Percentiles rank a stretch among this genome's conserved stretches.
phyloP scores from a whole-genome alignment of 768 basidiomycete species.

The Phanerochaete sordida region DNA sequence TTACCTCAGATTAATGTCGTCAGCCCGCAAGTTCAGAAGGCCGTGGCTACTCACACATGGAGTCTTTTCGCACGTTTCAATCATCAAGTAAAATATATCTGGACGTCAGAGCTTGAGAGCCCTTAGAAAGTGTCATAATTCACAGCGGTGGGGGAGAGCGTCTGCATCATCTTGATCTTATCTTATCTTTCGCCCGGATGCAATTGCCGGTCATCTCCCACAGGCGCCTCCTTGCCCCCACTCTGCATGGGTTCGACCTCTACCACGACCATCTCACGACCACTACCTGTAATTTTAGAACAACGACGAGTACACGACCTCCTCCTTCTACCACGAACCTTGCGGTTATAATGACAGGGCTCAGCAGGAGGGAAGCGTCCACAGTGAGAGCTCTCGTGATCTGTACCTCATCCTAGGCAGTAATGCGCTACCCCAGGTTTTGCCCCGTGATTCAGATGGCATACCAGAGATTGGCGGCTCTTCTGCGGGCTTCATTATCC shows the following conservation, averaged over 20 bases:
- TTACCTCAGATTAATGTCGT: too few species aligned
- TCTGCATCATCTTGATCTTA: too few species aligned
- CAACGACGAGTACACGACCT: neutral
- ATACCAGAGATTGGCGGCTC: slow-evolving; percentile 24
- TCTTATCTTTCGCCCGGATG: too few species aligned
- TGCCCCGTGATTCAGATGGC: neutral
- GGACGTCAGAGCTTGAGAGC: too few species aligned
- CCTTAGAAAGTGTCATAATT: too few species aligned
- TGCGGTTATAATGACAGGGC: neutral
- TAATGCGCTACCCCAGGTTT: too few species aligned
- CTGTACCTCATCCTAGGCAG: neutral
- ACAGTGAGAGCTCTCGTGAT: neutral
- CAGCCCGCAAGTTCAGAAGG: too few species aligned
- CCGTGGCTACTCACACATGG: too few species aligned
- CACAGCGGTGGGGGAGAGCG: too few species aligned
- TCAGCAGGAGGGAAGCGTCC: neutral
- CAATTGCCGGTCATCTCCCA: too few species aligned
- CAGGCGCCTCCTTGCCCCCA: neutral
- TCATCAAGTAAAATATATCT: too few species aligned
- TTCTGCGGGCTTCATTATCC: slow-evolving; percentile 52
- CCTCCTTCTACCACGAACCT: neutral
- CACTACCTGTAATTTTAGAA: neutral
- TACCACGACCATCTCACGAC: slow-evolving; percentile 4
- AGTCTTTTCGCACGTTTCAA: too few species aligned
- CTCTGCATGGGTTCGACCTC: neutral